A percentile compares a stretch with the other conserved stretches of the same genome.
phyloP scores from a whole-genome alignment of 371 early-diverging fungal species.

The Agmasoma carcini region DNA sequence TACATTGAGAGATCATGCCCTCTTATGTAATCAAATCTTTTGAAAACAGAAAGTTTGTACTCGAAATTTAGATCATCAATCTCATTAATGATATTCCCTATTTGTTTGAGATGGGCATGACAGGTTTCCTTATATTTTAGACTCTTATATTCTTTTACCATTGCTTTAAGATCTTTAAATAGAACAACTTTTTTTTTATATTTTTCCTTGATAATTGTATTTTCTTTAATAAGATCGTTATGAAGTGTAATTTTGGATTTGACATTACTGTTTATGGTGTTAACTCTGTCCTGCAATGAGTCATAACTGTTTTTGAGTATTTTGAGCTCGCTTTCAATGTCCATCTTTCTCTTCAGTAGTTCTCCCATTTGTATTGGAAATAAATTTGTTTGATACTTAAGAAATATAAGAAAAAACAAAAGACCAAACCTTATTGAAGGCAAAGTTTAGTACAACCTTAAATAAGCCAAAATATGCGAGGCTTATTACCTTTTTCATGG shows the following conservation, averaged over 20 bases:
- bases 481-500: no score
- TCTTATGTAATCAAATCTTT: slow-evolving; percentile 10
- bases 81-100: not conserved
- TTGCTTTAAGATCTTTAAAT: not conserved
- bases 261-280: not conserved
- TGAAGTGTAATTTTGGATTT: not conserved
- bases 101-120: not conserved
- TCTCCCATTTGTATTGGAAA: not conserved
- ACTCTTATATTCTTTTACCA: slow-evolving; percentile 4
- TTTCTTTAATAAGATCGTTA: not conserved
- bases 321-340: slow-evolving; percentile 4
- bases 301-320: not conserved
- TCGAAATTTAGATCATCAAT: slow-evolving; percentile 11
- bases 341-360: slow-evolving; percentile 3
- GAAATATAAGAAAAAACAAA: not conserved
- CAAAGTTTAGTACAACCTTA: no score
- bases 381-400: not conserved
- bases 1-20: slow-evolving; percentile 16
- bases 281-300: not conserved
- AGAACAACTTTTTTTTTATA: not conserved
- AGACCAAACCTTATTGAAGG: no score
- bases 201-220: not conserved
- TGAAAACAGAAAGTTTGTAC: slow-evolving; percentile 10
- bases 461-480: no score
- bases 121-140: not conserved